Evolutionary conservation across 1,284 basidiomycete species (phyloP).

Genomic region (Rhizoctonia solani): DNA sequence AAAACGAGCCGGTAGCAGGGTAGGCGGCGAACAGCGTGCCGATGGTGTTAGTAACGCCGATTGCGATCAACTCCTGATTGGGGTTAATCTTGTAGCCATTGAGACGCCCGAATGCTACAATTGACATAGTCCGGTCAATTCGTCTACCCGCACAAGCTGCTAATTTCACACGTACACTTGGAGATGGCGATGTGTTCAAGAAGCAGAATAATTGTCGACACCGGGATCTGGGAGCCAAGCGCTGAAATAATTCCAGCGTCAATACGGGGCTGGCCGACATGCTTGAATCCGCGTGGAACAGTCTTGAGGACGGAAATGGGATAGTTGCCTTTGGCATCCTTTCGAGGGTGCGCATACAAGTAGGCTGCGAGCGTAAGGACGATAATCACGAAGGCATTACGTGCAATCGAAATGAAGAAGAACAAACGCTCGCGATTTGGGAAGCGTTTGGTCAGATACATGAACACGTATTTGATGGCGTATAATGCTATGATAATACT

Average conservation of each 20-base stretch:
- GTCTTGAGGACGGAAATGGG: conserved; percentile 84
- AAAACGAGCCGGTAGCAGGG: conserved; percentile 97
- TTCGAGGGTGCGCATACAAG: conserved; percentile 69
- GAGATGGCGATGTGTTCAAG: conserved; percentile 97
- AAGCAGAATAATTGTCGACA: conserved; percentile 92
- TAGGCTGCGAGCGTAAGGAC: conserved; percentile 84
- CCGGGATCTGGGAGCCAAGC: conserved; percentile 79
- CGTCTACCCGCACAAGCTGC: not conserved
- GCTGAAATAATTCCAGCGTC: conserved; percentile 65
- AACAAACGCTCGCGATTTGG: conserved; percentile 76
- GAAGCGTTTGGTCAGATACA: conserved; percentile 62
- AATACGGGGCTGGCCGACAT: conserved; percentile 76
- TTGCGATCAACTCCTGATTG: conserved; percentile 96
- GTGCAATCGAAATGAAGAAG: conserved; percentile 84
- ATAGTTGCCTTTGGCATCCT: conserved; percentile 62
- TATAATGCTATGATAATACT: conserved; percentile 59
- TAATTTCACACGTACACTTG: conserved; percentile 62
- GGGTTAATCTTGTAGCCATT: conserved; percentile 99
- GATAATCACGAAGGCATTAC: conserved; percentile 87
- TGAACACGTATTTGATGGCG: conserved; percentile 68
- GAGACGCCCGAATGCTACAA: conserved; percentile 86
- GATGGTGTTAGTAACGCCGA: conserved; percentile 91
- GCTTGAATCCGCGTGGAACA: conserved; percentile 71
- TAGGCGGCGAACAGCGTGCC: conserved; percentile 90
- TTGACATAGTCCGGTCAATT: conserved; percentile 10